Percentiles rank a stretch among this genome's conserved stretches.
These are phyloP conservation scores for Cephalotrichum gorgonifer DNA, from an alignment of 2,329 filamentous ascomycete genomes.

Conservation along the genomic window DNA sequence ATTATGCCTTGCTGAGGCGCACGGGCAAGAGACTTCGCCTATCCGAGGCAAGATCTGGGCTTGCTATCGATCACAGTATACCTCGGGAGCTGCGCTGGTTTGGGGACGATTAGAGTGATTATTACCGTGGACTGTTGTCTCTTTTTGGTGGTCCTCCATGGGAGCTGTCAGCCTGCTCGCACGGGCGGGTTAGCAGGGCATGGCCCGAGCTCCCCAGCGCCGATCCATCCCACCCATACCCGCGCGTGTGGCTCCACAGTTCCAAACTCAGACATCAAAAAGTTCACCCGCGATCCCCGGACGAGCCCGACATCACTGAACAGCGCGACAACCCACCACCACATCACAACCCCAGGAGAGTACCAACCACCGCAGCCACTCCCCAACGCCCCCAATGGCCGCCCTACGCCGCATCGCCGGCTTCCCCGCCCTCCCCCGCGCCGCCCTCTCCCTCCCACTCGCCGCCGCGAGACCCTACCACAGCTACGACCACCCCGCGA, in stretches of 20 bases:
- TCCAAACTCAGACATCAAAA: background rate
- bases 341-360: background rate
- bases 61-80: too few species aligned
- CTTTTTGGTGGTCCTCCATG: too few species aligned
- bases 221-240: background rate
- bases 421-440: background rate
- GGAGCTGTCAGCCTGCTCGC: too few species aligned
- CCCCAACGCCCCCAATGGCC: background rate
- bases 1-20: too few species aligned
- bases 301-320: background rate
- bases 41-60: too few species aligned
- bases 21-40: too few species aligned
- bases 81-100: too few species aligned
- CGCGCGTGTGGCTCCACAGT: background rate
- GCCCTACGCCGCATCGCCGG: constrained; percentile 1
- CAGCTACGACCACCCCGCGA: constrained; percentile 57
- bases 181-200: background rate
- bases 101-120: too few species aligned
- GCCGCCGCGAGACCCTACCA: constrained; percentile 43
- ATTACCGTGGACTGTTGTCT: too few species aligned
- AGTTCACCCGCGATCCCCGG: background rate
- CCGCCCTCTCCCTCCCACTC: background rate
- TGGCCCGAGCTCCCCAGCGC: background rate
- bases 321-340: background rate
- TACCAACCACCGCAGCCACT: background rate